Percentiles rank a stretch among this genome's conserved stretches.
These are phyloP conservation scores for Biscogniauxia sp. DNA, from an alignment of 2,329 filamentous ascomycete genomes.

Conservation along the genomic window DNA sequence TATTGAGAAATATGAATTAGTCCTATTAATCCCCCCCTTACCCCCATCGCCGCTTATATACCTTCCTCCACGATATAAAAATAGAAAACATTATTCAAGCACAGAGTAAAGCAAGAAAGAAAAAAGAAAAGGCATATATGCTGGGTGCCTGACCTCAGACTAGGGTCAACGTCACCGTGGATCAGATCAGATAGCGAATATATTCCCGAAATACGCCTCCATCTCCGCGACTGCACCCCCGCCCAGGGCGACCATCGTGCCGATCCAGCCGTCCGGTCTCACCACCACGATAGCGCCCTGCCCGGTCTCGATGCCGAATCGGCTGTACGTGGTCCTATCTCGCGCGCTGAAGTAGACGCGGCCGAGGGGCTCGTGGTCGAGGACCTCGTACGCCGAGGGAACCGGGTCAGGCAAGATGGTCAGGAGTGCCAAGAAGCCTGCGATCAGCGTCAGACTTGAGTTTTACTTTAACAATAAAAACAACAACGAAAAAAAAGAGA, in stretches of 20 bases:
- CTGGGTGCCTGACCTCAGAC: too few relatives aligned
- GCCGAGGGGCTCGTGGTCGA: conserved; percentile 15
- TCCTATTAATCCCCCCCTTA: too few relatives aligned
- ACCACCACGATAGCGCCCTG: conserved; percentile 22
- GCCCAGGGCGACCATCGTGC: conserved; percentile 10
- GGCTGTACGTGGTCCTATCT: conserved; percentile 11
- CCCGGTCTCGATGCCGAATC: conserved; percentile 16
- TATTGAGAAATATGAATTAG: too few relatives aligned
- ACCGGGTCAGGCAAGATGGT: conserved; percentile 20
- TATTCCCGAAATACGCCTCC: conserved; percentile 21
- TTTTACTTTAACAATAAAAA: too few relatives aligned
- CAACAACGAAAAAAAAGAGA: too few relatives aligned
- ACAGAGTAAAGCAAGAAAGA: not conserved
- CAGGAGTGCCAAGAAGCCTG: conserved; percentile 16
- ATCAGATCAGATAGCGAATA: conserved; percentile 8
- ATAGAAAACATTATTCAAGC: too few relatives aligned
- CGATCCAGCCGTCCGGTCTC: conserved; percentile 29
- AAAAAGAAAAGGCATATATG: too few relatives aligned
- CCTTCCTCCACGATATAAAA: too few relatives aligned
- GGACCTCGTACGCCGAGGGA: conserved; percentile 19
- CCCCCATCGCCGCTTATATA: too few relatives aligned
- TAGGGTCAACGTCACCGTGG: too few relatives aligned
- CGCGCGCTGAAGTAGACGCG: conserved; percentile 20
- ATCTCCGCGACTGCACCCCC: not conserved
- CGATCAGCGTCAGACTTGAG: too few relatives aligned